Evolutionary conservation across 202 grass and related monocot genomes (phyloP), one percentile per base, ranked within the genome.

Genomic region (Panicum hallii): DNA sequence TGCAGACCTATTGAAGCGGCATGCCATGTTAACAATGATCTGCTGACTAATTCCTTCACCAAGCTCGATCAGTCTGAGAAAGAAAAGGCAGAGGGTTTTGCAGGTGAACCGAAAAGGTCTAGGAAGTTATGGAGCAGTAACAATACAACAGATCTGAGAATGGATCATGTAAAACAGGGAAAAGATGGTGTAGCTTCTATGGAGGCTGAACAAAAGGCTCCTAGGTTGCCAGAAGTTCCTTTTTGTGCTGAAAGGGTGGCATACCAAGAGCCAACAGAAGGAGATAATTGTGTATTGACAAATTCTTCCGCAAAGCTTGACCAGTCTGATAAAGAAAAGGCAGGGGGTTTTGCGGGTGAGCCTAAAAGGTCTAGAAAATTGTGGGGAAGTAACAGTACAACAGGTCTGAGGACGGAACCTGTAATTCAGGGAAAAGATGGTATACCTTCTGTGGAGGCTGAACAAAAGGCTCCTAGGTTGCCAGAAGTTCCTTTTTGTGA

Each of bases 271-370:
- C 46, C 61, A 79, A 66, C 46, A 30, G 12, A 55, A n/a, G 49
- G 16, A 36, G 52, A 74, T 55, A 74, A 40, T 54, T 32, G 15
- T 55, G 9, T 74, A 17, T 7, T 40, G 71, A 55, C 17, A n/a
- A 74, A 55, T 74, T n/a, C 71, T 74, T 38, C 17, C 32, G 34
- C 30, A 16, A 74, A 77, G 62, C 75, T 77, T 30, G 16, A 9
- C 54, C 62, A 80, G 22, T 50, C 64, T 22, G 75, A 80, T 58
- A 78, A 93, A 72, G 88, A 64, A 77, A 85, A 83, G 66, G 83
- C 36, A 75, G 58, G 34, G 17, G 55, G 40, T 30, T 20, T 19
- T 75, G 55, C 57, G 77, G 87, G 63, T 64, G 84, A 83, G 49
- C 43, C 64, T n/a, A 82, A 67, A 73, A 64, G 34, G 67, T 50